Evolutionary conservation across 441 rosid genomes (phyloP).

Genomic region (Populus trichocarpa): DNA sequence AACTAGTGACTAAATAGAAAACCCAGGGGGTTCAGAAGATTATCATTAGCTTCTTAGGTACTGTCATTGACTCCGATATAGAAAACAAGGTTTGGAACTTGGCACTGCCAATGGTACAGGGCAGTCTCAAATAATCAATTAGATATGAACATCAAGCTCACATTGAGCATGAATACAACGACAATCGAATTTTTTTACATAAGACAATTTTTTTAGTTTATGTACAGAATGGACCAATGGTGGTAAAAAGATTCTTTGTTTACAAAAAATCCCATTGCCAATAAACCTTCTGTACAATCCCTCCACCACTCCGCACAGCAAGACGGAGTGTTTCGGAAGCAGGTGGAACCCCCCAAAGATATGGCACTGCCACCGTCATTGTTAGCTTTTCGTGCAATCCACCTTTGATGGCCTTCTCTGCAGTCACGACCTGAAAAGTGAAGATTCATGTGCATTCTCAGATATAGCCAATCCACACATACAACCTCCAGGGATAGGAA

Average conservation of each 20-base stretch:
- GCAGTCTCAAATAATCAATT: not conserved
- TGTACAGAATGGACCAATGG: conserved; percentile 13
- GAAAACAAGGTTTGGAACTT: not conserved
- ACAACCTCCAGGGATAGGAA: conserved; percentile 9
- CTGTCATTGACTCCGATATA: not conserved
- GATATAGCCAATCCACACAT: not conserved
- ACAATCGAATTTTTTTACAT: conserved; percentile 34
- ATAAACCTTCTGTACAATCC: conserved; percentile 80
- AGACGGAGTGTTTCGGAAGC: conserved; percentile 90
- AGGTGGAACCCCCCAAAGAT: conserved; percentile 95
- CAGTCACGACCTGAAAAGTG: conserved; percentile 54
- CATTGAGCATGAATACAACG: conserved; percentile 4
- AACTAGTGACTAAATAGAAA: not conserved
- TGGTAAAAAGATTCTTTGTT: conserved; percentile 17
- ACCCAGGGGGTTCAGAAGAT: not conserved
- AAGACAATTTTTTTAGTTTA: conserved; percentile 17
- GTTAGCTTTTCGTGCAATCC: conserved; percentile 85
- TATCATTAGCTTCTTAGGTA: not conserved
- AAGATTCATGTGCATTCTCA: not conserved
- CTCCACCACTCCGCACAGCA: conserved; percentile 88
- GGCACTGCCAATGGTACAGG: not conserved
- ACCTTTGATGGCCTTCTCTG: conserved; percentile 72
- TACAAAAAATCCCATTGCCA: conserved; percentile 92
- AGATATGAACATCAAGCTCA: conserved; percentile 8
- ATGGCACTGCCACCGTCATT: conserved; percentile 87